Conservation (phyloP, 768 basidiomycete genomes). For the Pleurotus platypus region DNA sequence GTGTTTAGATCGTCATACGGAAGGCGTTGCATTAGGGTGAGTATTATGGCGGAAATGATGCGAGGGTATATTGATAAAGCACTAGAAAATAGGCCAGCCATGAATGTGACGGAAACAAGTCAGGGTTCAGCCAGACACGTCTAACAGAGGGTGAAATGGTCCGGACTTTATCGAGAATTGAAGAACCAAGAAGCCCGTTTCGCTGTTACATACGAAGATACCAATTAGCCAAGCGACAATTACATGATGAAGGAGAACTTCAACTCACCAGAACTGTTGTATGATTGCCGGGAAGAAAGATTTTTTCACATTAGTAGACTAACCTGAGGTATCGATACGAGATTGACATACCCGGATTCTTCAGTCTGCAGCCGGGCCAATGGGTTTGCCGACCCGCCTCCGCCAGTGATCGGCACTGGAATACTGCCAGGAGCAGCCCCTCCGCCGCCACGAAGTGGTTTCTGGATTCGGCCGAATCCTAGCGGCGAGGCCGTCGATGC, state of each 20-base stretch:
- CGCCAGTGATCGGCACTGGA: conserved; percentile 36
- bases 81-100: conserved; percentile 4
- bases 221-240: conserved; percentile 15
- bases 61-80: conserved; percentile 3
- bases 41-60: conserved; percentile 3
- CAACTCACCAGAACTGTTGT: conserved; percentile 31
- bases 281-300: conserved; percentile 9
- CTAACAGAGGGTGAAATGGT: background rate
- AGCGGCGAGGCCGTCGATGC: conserved; percentile 65
- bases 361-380: conserved; percentile 77
- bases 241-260: conserved; percentile 20
- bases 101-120: background rate
- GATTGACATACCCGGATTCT: conserved; percentile 60
- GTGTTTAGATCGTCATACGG: background rate
- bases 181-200: conserved; percentile 96
- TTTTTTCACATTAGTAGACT: conserved; percentile 13
- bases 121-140: conserved; percentile 1
- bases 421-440: conserved; percentile 47
- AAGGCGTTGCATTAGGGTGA: conserved; percentile 1
- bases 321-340: background rate
- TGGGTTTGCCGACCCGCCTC: conserved; percentile 53
- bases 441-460: conserved; percentile 92
- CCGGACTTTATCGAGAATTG: conserved; percentile 60
- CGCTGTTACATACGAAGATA: conserved; percentile 38
- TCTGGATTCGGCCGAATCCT: conserved; percentile 92